Evolutionary conservation across 2,329 filamentous ascomycete species (phyloP).

Genomic region (Botrytis elliptica): DNA sequence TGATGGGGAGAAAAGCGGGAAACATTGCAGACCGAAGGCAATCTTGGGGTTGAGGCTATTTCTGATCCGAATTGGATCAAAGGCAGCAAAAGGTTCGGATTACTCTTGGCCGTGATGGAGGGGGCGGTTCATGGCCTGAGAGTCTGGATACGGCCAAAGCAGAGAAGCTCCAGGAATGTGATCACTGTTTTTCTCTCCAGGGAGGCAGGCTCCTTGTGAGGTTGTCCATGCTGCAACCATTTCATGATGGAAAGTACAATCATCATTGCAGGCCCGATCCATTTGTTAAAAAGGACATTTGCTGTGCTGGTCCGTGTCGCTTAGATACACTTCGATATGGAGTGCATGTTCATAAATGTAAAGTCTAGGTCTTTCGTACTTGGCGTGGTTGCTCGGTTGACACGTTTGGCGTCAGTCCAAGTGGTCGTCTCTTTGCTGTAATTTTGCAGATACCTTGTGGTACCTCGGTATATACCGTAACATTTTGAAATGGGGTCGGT

Average conservation of each 20-base stretch:
- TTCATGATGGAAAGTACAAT: neutral
- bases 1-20: neutral
- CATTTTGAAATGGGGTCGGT: neutral
- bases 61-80: neutral
- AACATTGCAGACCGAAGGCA: neutral
- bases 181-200: too few relatives aligned
- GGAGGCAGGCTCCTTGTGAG: neutral
- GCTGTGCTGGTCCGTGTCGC: neutral
- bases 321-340: neutral
- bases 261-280: neutral
- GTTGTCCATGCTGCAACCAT: neutral
- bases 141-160: neutral
- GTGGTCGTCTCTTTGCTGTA: neutral
- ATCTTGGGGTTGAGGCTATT: neutral
- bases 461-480: neutral
- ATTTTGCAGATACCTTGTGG: neutral
- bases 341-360: neutral
- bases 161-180: neutral
- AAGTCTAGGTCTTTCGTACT: neutral
- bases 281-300: neutral
- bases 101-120: neutral
- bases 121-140: neutral
- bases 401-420: neutral
- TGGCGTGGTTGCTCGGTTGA: too few relatives aligned
- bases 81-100: neutral